Evolutionary conservation across 208 protist genomes (phyloP), one percentile per base, ranked within the genome.

Genomic region (Spongospora subterranea): DNA sequence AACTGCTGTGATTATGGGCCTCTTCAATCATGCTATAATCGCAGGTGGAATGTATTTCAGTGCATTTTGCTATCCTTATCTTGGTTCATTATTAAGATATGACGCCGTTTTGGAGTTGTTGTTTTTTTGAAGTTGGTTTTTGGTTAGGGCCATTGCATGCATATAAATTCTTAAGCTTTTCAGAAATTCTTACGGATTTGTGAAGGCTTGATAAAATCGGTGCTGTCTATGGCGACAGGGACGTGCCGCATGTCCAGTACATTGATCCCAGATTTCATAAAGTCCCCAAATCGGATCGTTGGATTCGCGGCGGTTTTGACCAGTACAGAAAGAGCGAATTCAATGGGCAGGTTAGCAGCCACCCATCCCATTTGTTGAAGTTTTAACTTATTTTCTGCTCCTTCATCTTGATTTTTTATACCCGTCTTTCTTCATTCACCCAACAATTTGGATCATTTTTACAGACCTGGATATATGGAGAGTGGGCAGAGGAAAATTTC

Each of bases 401-500:
- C n/a, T n/a, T n/a, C n/a, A n/a, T n/a, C n/a, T n/a, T n/a, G n/a
- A n/a, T n/a, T n/a, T n/a, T n/a, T n/a, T n/a, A n/a, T n/a, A n/a
- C n/a, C n/a, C n/a, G n/a, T n/a, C n/a, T n/a, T n/a, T n/a, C n/a
- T n/a, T n/a, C n/a, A n/a, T n/a, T n/a, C n/a, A n/a, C n/a, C n/a
- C n/a, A n/a, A n/a, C n/a, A n/a, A n/a, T n/a, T n/a, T n/a, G n/a
- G n/a, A n/a, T n/a, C 50, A 29, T 6, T 60, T 60, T 6, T 60
- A 60, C 24, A 60, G 50, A 60, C 50, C n/a, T 82, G 71, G 71
- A 82, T 82, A 6, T 82, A 82, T 43, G 71, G 71, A 35, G 71
- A 82, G 35, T 82, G 71, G 71, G 17, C 71, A 43, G 40, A 82
- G 71, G 71, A 82, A n/a, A 82, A 82, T 35, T 82, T 82, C 71